These are phyloP conservation scores for Sonneratia caseolaris DNA, from an alignment of 345 rosid species.

Conservation along the genomic window DNA sequence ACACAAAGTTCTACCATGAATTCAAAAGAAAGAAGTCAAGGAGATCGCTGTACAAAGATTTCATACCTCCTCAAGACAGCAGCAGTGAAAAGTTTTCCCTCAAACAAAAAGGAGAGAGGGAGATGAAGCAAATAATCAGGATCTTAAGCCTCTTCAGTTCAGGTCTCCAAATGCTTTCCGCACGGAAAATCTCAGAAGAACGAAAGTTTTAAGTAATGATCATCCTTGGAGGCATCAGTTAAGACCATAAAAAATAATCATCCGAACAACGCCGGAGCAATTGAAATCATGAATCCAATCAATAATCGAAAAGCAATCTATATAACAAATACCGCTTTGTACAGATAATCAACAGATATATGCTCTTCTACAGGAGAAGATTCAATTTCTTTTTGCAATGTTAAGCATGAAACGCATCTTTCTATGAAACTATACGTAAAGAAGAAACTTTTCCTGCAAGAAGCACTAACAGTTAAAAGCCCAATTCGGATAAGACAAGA, in stretches of 20 bases:
- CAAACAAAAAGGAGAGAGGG: background rate
- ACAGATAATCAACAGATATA: background rate
- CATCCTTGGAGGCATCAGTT: slow-evolving; percentile 9
- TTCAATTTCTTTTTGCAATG: background rate
- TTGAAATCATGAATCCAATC: background rate
- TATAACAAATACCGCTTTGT: background rate
- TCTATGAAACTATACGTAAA: background rate
- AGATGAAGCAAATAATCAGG: background rate
- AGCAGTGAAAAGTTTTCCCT: background rate
- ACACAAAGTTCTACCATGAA: too few relatives aligned
- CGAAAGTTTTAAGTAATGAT: slow-evolving; percentile 7
- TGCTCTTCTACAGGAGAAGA: background rate
- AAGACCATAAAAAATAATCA: background rate
- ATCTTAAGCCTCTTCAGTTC: slow-evolving; percentile 11
- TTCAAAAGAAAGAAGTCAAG: too few relatives aligned
- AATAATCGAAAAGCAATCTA: background rate
- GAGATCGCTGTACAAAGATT: background rate
- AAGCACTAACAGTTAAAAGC: background rate
- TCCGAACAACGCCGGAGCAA: background rate
- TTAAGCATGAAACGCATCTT: background rate
- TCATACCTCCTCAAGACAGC: background rate
- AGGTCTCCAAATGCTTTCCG: slow-evolving; percentile 12
- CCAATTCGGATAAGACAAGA: too few relatives aligned
- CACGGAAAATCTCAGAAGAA: slow-evolving; percentile 9
- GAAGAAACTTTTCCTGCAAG: background rate